phyloP scores from a whole-genome alignment of 306 rosid genomes.

The Quercus wislizeni region DNA sequence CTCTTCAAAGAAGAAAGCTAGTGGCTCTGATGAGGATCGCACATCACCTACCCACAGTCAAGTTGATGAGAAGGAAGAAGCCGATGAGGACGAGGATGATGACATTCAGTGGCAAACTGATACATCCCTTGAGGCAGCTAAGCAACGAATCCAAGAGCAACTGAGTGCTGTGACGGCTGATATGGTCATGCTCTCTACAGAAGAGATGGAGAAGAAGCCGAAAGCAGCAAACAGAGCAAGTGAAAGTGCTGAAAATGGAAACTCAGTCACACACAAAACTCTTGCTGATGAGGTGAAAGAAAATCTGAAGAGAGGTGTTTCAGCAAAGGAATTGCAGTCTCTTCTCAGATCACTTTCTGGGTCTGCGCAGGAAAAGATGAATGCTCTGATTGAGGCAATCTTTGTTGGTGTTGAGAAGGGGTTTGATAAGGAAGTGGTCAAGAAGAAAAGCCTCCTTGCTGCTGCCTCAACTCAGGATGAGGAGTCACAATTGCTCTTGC shows the following conservation, averaged over 20 bases:
- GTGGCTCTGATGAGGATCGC: slow-evolving; percentile 61
- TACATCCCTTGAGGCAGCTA: slow-evolving; percentile 62
- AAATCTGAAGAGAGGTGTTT: slow-evolving; percentile 34
- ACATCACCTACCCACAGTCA: slow-evolving; percentile 46
- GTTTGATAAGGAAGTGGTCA: slow-evolving; percentile 41
- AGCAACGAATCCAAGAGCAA: slow-evolving; percentile 55
- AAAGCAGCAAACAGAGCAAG: slow-evolving; percentile 15
- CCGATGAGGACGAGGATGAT: slow-evolving; percentile 27
- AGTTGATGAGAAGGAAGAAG: slow-evolving; percentile 31
- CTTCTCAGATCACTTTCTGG: slow-evolving; percentile 26
- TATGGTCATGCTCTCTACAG: slow-evolving; percentile 63
- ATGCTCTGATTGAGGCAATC: slow-evolving; percentile 45
- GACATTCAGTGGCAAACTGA: slow-evolving; percentile 66
- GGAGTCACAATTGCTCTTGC: slow-evolving; percentile 36
- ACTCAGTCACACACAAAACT: slow-evolving; percentile 3
- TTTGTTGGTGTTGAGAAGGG: slow-evolving; percentile 46
- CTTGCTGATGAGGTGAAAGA: slow-evolving; percentile 44
- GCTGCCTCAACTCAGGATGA: slow-evolving; percentile 42
- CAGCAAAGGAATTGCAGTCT: slow-evolving; percentile 34
- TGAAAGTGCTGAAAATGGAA: slow-evolving; percentile 31
- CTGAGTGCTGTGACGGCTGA: slow-evolving; percentile 62
- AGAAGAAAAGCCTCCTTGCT: slow-evolving; percentile 43
- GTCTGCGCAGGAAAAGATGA: slow-evolving; percentile 49
- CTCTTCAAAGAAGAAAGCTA: slow-evolving; percentile 48
- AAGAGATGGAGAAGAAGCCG: slow-evolving; percentile 41